Base-by-base conservation (phyloP, 2,329 filamentous ascomycete species). In the Trichoderma sp. region DNA sequence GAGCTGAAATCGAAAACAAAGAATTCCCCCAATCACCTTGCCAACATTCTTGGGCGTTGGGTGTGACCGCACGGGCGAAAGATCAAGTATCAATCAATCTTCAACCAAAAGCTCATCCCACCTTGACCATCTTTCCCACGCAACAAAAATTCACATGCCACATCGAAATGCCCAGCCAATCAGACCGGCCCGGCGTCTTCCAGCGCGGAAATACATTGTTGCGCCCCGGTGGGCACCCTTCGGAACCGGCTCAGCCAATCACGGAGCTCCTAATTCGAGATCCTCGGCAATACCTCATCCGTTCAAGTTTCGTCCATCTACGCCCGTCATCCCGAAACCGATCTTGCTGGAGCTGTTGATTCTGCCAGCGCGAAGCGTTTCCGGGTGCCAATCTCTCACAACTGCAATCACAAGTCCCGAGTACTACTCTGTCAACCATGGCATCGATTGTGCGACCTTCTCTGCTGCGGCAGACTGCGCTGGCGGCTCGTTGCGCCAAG, bases 371-470 rank as follows among this genome's bases (percentile, higher is more conserved):
- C 69, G 45, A 64, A 73, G 69, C 29, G 69, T 72, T 33, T 3
- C 69, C 45, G 56, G 69, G 59, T 59, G 62, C 45, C 21, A 63
- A 45, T 9, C 27, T 31, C 29, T 21, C 18, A 21, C 5, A 11
- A 33, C 11, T 31, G 8, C 41, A 24, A 68, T 60, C 21, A n/a
- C 41, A 56, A 45, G 18, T 31, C 24, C 56, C 38, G 38, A 53
- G 14, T 16, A 18, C 38, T 38, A 38, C 41, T 71, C 53, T 38
- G n/a, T 71, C 69, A 53, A 50, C 71, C 74, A 91, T 91, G 90
- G 89, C 89, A 78, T 91, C 89, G 75, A 84, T 90, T 80, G 83
- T 87, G 81, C 89, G 89, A 81, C 85, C 89, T 74, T 84, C 87
- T 78, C 84, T 91, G 83, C 86, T 91, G 76, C 87, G 89, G 84